phyloP scores from a whole-genome alignment of 225 moss, liverwort and hornwort genomes.

The Takakia lepidozioides region DNA sequence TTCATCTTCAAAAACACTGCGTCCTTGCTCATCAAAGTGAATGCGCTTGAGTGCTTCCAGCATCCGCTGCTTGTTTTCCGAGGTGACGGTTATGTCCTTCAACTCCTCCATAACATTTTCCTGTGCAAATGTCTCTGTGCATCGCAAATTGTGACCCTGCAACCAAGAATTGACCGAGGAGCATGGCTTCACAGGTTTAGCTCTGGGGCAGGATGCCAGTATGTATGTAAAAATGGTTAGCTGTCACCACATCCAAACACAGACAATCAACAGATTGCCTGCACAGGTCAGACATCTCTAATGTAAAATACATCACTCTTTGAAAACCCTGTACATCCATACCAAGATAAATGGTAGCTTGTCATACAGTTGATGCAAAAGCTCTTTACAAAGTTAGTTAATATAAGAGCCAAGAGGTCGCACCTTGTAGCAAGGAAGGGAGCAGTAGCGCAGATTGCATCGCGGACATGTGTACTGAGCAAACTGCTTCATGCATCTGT shows the following conservation, averaged over 20 bases:
- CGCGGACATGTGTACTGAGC: slow-evolving; percentile 90
- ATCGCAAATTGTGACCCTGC: slow-evolving; percentile 86
- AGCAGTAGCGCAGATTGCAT: slow-evolving; percentile 90
- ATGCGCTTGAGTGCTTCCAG: slow-evolving; percentile 76
- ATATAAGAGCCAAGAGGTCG: not conserved
- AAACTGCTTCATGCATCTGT: slow-evolving; percentile 84
- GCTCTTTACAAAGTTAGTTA: not conserved
- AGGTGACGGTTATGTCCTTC: slow-evolving; percentile 55
- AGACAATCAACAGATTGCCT: not conserved
- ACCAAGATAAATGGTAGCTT: not conserved
- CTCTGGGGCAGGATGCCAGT: too few species aligned
- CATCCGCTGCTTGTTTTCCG: slow-evolving; percentile 70
- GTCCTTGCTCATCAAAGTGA: slow-evolving; percentile 86
- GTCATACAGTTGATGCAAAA: not conserved
- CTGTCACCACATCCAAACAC: too few species aligned
- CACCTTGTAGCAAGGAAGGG: slow-evolving; percentile 93
- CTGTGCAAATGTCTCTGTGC: slow-evolving; percentile 84
- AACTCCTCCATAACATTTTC: slow-evolving; percentile 84
- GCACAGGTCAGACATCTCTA: too few species aligned
- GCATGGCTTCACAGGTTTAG: not conserved
- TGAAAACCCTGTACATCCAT: not conserved
- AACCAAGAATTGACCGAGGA: not conserved
- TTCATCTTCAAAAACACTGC: slow-evolving; percentile 85
- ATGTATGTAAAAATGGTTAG: too few species aligned
- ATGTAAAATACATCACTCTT: not conserved